Conservation (phyloP, 1,284 basidiomycete species). For the Ustilago bromivora region DNA sequence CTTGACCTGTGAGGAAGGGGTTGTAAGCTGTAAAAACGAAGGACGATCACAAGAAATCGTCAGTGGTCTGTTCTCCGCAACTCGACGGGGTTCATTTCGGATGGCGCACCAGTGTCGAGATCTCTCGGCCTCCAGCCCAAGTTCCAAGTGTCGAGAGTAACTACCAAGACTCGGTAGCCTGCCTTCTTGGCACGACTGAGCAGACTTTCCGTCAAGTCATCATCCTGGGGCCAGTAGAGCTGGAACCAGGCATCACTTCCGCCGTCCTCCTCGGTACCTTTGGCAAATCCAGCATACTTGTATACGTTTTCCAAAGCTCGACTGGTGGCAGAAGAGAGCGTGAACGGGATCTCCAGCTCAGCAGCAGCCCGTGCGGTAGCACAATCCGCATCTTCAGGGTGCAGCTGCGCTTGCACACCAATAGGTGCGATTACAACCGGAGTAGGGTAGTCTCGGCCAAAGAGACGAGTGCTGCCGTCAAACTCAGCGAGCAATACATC, state of each 20-base stretch:
- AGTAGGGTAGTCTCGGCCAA: constrained; percentile 51
- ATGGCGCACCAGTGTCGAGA: constrained; percentile 36
- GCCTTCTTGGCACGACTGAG: constrained; percentile 76
- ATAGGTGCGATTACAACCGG: constrained; percentile 63
- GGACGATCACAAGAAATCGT: not conserved
- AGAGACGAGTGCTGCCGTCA: constrained; percentile 35
- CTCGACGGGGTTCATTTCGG: not conserved
- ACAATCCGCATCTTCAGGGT: constrained; percentile 43
- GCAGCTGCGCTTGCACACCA: constrained; percentile 59
- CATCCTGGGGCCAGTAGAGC: constrained; percentile 73
- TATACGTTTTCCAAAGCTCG: constrained; percentile 53
- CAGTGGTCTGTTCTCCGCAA: not conserved
- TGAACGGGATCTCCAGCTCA: constrained; percentile 54
- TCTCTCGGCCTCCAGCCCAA: constrained; percentile 58
- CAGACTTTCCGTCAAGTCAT: constrained; percentile 77
- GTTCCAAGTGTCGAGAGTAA: constrained; percentile 64
- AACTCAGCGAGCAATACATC: constrained; percentile 47
- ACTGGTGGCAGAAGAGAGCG: constrained; percentile 55
- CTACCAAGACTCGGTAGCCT: constrained; percentile 77
- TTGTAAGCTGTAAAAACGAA: constrained; percentile 72
- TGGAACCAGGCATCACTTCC: constrained; percentile 60
- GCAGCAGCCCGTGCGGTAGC: constrained; percentile 52
- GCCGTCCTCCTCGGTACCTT: constrained; percentile 22
- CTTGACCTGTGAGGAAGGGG: constrained; percentile 75
- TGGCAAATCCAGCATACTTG: constrained; percentile 33